Evolutionary conservation across 129 eudicot genomes (phyloP), one percentile per base, ranked within the genome.

Genomic region (Tagetes patula): DNA sequence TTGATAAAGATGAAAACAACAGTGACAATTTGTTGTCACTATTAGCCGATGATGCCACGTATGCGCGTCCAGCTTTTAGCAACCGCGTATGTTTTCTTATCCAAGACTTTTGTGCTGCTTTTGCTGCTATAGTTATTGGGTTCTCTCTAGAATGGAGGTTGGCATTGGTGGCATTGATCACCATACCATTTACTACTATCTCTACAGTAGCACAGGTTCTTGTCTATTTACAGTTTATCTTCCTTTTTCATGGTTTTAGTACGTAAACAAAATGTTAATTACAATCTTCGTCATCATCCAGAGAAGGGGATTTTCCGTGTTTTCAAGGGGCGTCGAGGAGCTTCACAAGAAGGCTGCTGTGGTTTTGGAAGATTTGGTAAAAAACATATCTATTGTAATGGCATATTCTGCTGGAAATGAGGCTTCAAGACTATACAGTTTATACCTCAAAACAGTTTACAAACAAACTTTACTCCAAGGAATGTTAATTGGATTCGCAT

Each of bases 391-490:
- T 30, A 82, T 82, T n/a, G 83, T 82, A 52, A 87, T 80, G 73
- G 83, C 92, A 71, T 87, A 84, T 53, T 87, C 80, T 66, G 91
- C 91, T 43, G 88, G 84, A 27, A 81, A 87, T 14, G 84, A 84
- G 64, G 80, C 82, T 59, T 75, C 80, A 78, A 82, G 84, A 33
- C 88, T 84, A 45, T 87, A 87, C 30, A 27, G 70, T 6, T 58
- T 84, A 69, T 85, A 84, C 30, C 84, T 87, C 5, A 70, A 47
- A 45, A 71, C 65, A 66, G 81, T 84, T 34, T 83, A 77, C 65
- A 71, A 60, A 73, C 78, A 72, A 79, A 74, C 87, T 34, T 63
- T 84, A 50, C 68, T 77, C 27, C 89, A 80, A 67, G 92, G 92
- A 10, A 80, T 82, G 48, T 55, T 81, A 5, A 69, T 84, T 55